These are phyloP conservation scores for Fraxinus xanthoxyloides DNA, from an alignment of 305 asterid species.

Conservation along the genomic window DNA sequence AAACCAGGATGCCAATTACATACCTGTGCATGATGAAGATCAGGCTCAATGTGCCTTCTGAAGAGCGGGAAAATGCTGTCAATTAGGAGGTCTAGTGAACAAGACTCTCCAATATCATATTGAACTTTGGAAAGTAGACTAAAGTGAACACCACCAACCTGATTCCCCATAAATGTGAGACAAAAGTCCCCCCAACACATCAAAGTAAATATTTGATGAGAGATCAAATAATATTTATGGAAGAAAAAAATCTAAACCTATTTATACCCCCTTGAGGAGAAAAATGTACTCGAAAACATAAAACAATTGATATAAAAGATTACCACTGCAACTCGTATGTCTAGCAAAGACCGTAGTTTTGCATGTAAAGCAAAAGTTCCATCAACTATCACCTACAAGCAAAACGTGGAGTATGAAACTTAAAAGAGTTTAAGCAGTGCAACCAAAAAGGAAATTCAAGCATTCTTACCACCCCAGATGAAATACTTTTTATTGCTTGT, in stretches of 20 bases:
- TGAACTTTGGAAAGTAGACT: constrained; percentile 98
- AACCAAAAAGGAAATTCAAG: constrained; percentile 8
- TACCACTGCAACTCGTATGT: constrained; percentile 99
- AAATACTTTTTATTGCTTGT: constrained; percentile 50
- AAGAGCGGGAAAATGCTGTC: constrained; percentile 99
- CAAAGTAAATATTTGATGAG: constrained; percentile 17
- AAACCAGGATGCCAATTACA: constrained; percentile 27
- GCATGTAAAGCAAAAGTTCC: constrained; percentile 95
- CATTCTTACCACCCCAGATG: constrained; percentile 87
- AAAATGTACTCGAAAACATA: constrained; percentile 8
- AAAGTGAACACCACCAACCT: constrained; percentile 99
- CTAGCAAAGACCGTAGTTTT: constrained; percentile 89
- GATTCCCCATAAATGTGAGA: constrained; percentile 31
- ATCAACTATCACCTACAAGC: constrained; percentile 79
- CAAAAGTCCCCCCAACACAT: constrained; percentile 22
- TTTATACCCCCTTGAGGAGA: neutral
- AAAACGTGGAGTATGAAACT: constrained; percentile 24
- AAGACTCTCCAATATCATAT: constrained; percentile 94
- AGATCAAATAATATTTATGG: neutral
- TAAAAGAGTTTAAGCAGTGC: neutral
- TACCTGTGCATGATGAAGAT: constrained; percentile 99
- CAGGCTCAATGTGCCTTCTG: constrained; percentile 95
- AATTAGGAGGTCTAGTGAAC: constrained; percentile 90
- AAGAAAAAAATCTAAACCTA: neutral
- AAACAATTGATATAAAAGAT: constrained; percentile 12